These are phyloP conservation scores for Kodamaea kakaduensis DNA, from an alignment of 805 yeast genomes.

Conservation along the genomic window DNA sequence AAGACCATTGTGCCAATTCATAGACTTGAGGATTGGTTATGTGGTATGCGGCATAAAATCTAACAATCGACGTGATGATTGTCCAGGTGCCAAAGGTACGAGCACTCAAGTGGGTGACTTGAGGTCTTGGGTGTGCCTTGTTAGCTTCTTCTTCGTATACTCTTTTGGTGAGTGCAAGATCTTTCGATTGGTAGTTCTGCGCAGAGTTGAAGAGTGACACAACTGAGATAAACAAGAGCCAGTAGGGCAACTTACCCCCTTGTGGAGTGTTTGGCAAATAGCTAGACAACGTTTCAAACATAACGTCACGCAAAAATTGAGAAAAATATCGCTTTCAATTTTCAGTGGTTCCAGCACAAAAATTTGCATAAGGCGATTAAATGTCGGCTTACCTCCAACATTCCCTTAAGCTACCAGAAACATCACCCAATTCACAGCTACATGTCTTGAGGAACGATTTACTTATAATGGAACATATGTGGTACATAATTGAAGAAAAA, in stretches of 20 bases:
- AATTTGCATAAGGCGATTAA: background rate
- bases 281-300: conserved; percentile 5
- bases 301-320: conserved; percentile 1
- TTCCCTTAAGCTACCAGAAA: background rate
- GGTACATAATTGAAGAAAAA: too few relatives aligned
- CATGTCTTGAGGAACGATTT: too few relatives aligned
- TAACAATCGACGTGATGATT: conserved; percentile 72
- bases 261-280: conserved; percentile 15
- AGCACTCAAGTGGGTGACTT: conserved; percentile 63
- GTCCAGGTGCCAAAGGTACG: conserved; percentile 99
- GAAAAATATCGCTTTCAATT: background rate
- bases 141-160: conserved; percentile 54
- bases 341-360: background rate
- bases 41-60: conserved; percentile 84
- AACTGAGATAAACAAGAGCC: conserved; percentile 57
- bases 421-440: too few relatives aligned
- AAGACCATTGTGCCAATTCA: conserved; percentile 75
- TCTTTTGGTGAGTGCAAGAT: conserved; percentile 66
- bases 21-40: conserved; percentile 62
- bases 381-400: background rate
- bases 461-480: too few relatives aligned
- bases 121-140: conserved; percentile 24
- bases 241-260: conserved; percentile 32
- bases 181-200: conserved; percentile 73
- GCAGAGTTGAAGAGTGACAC: conserved; percentile 90